These are phyloP conservation scores for Coriolopsis trogii DNA, from an alignment of 1,284 basidiomycete genomes.

Conservation along the genomic window DNA sequence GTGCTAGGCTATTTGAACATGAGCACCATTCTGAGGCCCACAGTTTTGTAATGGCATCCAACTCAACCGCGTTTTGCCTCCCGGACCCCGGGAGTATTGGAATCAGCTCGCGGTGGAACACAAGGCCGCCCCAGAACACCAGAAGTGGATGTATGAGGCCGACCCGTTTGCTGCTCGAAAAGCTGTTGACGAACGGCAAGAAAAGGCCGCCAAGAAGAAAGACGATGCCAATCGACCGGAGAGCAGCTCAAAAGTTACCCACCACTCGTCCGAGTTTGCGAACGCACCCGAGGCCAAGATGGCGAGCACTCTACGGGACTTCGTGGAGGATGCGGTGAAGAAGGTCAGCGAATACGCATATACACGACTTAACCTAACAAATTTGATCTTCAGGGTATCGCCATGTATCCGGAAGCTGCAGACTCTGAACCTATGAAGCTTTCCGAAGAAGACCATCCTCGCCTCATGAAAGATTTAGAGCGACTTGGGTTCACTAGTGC, in stretches of 20 bases:
- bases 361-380: background rate
- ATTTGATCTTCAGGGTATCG: constrained; percentile 45
- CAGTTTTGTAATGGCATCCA: constrained; percentile 84
- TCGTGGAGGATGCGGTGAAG: constrained; percentile 84
- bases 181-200: constrained; percentile 67
- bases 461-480: constrained; percentile 48
- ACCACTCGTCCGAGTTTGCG: constrained; percentile 53
- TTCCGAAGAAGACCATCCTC: constrained; percentile 45
- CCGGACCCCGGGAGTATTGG: constrained; percentile 87
- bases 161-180: constrained; percentile 83
- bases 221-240: constrained; percentile 34
- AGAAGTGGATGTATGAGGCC: constrained; percentile 83
- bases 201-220: constrained; percentile 50
- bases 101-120: constrained; percentile 73
- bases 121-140: constrained; percentile 66
- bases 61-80: constrained; percentile 78
- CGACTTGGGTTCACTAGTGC: constrained; percentile 56
- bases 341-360: constrained; percentile 50
- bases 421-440: constrained; percentile 50
- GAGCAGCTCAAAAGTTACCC: constrained; percentile 15
- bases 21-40: background rate
- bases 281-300: constrained; percentile 86
- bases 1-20: constrained; percentile 40
- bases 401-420: constrained; percentile 54
- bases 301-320: constrained; percentile 75